These are phyloP conservation scores for Trichocladium antarcticum DNA, from an alignment of 495 filamentous ascomycete genomes.

Conservation along the genomic window DNA sequence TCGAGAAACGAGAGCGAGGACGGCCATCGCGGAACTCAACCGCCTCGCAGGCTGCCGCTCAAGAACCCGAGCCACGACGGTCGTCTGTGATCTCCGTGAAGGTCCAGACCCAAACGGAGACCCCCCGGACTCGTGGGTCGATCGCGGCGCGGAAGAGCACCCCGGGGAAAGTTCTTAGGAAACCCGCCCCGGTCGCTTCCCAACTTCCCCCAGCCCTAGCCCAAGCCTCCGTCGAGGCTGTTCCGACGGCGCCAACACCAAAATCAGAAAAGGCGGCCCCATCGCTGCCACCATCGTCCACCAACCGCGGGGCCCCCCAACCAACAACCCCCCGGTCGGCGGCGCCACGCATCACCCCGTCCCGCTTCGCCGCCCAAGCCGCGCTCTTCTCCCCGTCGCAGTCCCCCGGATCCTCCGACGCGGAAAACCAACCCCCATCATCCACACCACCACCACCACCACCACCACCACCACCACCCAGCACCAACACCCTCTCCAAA, in stretches of 20 bases:
- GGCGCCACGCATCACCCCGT: constrained; percentile 18
- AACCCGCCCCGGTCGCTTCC: constrained; percentile 4
- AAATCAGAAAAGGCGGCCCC: constrained; percentile 24
- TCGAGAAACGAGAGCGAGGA: constrained; percentile 27
- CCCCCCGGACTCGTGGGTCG: constrained; percentile 4
- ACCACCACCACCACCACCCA: constrained; percentile 19
- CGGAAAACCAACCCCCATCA: constrained; percentile 65
- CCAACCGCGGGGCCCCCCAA: constrained; percentile 11
- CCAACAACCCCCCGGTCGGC: constrained; percentile 29
- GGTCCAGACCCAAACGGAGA: constrained; percentile 9
- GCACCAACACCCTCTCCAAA: constrained; percentile 22
- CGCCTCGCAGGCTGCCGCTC: constrained; percentile 8
- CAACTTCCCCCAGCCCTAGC: background rate
- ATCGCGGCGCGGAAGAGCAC: constrained; percentile 7
- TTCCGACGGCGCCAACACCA: constrained; percentile 12
- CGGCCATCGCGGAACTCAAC: constrained; percentile 25
- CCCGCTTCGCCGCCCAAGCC: constrained; percentile 29
- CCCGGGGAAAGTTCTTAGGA: constrained; percentile 7
- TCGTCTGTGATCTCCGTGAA: constrained; percentile 4
- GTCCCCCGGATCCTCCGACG: constrained; percentile 69
- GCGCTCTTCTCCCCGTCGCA: constrained; percentile 42
- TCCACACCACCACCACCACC: constrained; percentile 34
- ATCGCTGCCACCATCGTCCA: constrained; percentile 18
- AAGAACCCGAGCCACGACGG: constrained; percentile 9
- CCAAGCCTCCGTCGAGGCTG: background rate